Conservation (phyloP, 176 grass and related monocot species). For the Triticum timopheevii region DNA sequence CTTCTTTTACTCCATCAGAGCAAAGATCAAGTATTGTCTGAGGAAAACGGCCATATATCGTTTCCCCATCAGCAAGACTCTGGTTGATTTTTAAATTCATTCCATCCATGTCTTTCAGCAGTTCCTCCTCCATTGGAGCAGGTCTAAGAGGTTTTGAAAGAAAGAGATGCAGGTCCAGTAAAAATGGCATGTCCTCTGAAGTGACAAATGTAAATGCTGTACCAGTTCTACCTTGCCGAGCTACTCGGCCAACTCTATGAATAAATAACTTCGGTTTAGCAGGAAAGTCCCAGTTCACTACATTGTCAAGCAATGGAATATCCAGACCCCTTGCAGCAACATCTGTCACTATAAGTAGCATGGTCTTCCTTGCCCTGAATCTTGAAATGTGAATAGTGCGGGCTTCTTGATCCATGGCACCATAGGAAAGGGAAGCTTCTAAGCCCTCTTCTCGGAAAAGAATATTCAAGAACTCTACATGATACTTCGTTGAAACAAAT, state of each 20-base stretch:
- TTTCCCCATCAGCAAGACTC: constrained; percentile 73
- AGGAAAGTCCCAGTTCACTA: constrained; percentile 96
- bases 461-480: constrained; percentile 93
- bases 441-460: constrained; percentile 87
- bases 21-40: constrained; percentile 82
- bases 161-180: constrained; percentile 94
- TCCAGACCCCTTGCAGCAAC: constrained; percentile 95
- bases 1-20: constrained; percentile 80
- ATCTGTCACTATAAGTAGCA: constrained; percentile 97
- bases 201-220: constrained; percentile 96
- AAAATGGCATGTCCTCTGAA: constrained; percentile 73
- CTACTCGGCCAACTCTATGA: constrained; percentile 88
- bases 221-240: constrained; percentile 79
- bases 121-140: constrained; percentile 84
- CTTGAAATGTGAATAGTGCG: constrained; percentile 82
- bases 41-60: constrained; percentile 85
- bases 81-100: constrained; percentile 67
- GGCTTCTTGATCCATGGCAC: constrained; percentile 98
- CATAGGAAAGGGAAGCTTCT: constrained; percentile 78
- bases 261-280: constrained; percentile 94
- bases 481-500: constrained; percentile 97
- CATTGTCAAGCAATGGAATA: constrained; percentile 98
- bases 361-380: constrained; percentile 87
- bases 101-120: constrained; percentile 68
- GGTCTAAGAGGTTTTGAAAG: constrained; percentile 86